Evolutionary conservation across 805 yeast genomes (phyloP).

Genomic region (Kodamaea nitidulidarum): DNA sequence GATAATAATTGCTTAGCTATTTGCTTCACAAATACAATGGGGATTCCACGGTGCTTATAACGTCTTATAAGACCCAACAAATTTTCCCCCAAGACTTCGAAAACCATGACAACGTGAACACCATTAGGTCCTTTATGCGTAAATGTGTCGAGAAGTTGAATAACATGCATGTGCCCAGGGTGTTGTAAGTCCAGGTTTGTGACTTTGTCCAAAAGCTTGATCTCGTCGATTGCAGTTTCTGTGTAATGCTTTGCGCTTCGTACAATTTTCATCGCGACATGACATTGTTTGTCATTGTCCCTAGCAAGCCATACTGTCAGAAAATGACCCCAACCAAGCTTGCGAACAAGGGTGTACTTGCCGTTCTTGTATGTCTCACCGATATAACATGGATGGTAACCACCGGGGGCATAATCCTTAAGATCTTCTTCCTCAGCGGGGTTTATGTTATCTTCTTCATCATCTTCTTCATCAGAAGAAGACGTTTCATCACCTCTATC

Average conservation of each 20-base stretch:
- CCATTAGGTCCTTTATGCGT: constrained; percentile 90
- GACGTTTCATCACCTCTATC: constrained; percentile 11
- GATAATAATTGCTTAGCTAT: constrained; percentile 73
- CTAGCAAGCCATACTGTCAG: constrained; percentile 92
- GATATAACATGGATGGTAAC: constrained; percentile 89
- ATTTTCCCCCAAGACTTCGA: constrained; percentile 95
- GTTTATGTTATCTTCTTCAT: constrained; percentile 23
- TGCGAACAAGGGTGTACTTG: constrained; percentile 76
- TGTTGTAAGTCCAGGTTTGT: constrained; percentile 61
- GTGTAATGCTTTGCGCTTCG: constrained; percentile 87
- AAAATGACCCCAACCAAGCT: constrained; percentile 98
- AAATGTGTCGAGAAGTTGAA: constrained; percentile 78
- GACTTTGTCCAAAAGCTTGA: constrained; percentile 67
- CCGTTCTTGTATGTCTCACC: constrained; percentile 81
- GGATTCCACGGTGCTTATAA: constrained; percentile 76
- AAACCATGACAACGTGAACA: constrained; percentile 91
- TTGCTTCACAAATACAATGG: constrained; percentile 70
- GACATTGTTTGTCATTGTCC: constrained; percentile 51
- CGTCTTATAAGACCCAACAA: constrained; percentile 77
- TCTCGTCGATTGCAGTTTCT: constrained; percentile 93
- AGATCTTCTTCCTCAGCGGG: constrained; percentile 74
- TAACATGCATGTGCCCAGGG: constrained; percentile 79
- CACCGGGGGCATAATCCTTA: constrained; percentile 86
- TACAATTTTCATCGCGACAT: constrained; percentile 93
- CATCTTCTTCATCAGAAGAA: constrained; percentile 16